A percentile compares a stretch with the other conserved stretches of the same genome.
These are phyloP conservation scores for Colletotrichum gigasporum DNA, from an alignment of 2,329 filamentous ascomycete species.

Conservation along the genomic window DNA sequence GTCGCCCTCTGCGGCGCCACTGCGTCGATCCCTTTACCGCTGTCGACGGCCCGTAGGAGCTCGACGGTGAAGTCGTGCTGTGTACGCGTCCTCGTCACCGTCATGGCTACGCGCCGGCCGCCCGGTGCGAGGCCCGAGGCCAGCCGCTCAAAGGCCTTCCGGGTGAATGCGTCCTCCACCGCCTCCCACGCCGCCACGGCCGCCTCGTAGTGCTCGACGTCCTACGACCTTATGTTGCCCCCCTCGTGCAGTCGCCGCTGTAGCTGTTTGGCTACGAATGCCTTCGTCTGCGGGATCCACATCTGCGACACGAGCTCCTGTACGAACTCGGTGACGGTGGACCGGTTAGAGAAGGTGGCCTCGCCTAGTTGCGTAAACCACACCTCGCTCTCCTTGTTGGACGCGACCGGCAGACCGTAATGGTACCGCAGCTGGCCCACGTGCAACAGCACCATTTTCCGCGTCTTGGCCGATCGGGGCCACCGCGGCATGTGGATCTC, in stretches of 20 bases:
- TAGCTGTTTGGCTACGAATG: conserved; percentile 18
- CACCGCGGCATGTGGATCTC: neutral
- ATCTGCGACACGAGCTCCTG: conserved; percentile 18
- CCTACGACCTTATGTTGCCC: neutral
- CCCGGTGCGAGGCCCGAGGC: neutral
- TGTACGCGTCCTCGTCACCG: neutral
- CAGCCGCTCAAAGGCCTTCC: neutral
- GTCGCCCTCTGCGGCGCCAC: neutral
- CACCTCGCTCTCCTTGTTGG: neutral
- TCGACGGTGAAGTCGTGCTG: neutral
- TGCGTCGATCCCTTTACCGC: neutral
- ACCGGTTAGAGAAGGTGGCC: neutral
- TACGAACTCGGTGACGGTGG: neutral
- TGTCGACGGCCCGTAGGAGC: neutral
- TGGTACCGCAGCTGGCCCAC: neutral
- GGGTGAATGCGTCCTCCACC: neutral
- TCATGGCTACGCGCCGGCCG: neutral
- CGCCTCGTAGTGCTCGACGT: neutral
- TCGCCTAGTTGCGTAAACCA: neutral
- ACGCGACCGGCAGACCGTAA: neutral
- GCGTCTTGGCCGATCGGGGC: neutral
- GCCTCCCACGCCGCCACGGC: neutral
- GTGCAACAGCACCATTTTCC: neutral
- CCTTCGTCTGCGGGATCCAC: conserved; percentile 18
- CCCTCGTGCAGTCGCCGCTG: neutral